Conservation (phyloP, 768 basidiomycete species). For the Leucocoprinus birnbaumii region DNA sequence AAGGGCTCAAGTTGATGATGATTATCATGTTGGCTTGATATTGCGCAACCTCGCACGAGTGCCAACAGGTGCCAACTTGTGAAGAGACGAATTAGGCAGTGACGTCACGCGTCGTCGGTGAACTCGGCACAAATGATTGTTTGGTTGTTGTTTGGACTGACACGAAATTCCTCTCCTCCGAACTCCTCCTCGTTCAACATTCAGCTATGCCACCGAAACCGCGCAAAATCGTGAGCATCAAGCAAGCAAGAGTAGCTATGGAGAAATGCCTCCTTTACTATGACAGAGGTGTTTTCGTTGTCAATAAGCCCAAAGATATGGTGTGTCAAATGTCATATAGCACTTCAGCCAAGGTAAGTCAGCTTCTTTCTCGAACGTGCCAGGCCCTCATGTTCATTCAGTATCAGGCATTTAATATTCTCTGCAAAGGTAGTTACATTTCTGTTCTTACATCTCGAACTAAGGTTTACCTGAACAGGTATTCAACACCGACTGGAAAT, state of each 20-base stretch:
- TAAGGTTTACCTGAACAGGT: conserved; percentile 17
- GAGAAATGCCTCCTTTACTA: conserved; percentile 37
- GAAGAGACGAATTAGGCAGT: not conserved
- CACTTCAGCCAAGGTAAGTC: conserved; percentile 16
- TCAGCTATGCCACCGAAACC: not conserved
- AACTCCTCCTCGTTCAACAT: not conserved
- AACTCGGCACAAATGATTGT: not conserved
- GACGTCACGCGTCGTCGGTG: conserved; percentile 1
- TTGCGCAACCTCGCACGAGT: too few relatives aligned
- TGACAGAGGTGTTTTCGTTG: conserved; percentile 49
- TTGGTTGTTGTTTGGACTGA: not conserved
- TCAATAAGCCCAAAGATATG: conserved; percentile 61
- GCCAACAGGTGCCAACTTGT: too few relatives aligned
- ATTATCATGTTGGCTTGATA: too few relatives aligned
- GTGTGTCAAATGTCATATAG: conserved; percentile 43
- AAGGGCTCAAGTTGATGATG: too few relatives aligned
- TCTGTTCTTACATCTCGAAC: too few relatives aligned
- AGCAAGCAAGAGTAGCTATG: not conserved
- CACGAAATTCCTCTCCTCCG: not conserved
- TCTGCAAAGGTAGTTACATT: conserved; percentile 28
- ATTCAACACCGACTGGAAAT: conserved; percentile 19
- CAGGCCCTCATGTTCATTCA: conserved; percentile 11
- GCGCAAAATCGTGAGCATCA: not conserved
- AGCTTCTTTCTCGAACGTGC: conserved; percentile 1
- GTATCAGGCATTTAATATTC: conserved; percentile 27